These are phyloP conservation scores for Gentiana straminea DNA, from an alignment of 257 asterid genomes.

Conservation along the genomic window DNA sequence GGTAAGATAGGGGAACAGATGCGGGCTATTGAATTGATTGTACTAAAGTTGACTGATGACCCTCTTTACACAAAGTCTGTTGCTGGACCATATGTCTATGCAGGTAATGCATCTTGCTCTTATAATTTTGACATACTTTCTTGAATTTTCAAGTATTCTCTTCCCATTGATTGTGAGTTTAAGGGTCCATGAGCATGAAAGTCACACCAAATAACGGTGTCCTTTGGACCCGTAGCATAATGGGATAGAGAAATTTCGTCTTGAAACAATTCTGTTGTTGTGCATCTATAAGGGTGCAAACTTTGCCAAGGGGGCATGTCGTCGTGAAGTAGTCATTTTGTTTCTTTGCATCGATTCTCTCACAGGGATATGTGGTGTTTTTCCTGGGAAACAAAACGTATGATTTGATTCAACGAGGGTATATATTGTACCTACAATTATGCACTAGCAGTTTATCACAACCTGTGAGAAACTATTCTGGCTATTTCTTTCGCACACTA, in stretches of 20 bases:
- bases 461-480: too few relatives aligned
- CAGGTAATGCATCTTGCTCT: not conserved
- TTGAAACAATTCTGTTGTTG: not conserved
- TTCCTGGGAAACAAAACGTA: not conserved
- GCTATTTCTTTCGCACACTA: too few relatives aligned
- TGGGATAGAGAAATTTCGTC: not conserved
- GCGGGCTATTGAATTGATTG: slow-evolving; percentile 15
- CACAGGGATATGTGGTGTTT: not conserved
- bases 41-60: slow-evolving; percentile 12
- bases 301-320: not conserved
- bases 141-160: not conserved
- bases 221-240: not conserved
- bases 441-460: too few relatives aligned
- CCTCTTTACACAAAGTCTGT: slow-evolving; percentile 9
- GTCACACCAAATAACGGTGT: not conserved
- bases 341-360: not conserved
- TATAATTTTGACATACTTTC: not conserved
- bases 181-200: not conserved
- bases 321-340: not conserved
- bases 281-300: not conserved
- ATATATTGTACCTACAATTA: too few relatives aligned
- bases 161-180: not conserved
- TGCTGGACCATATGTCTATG: slow-evolving; percentile 5
- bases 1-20: slow-evolving; percentile 17
- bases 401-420: not conserved